phyloP scores from a whole-genome alignment of 768 basidiomycete genomes.

The Leccinellum luteum region DNA sequence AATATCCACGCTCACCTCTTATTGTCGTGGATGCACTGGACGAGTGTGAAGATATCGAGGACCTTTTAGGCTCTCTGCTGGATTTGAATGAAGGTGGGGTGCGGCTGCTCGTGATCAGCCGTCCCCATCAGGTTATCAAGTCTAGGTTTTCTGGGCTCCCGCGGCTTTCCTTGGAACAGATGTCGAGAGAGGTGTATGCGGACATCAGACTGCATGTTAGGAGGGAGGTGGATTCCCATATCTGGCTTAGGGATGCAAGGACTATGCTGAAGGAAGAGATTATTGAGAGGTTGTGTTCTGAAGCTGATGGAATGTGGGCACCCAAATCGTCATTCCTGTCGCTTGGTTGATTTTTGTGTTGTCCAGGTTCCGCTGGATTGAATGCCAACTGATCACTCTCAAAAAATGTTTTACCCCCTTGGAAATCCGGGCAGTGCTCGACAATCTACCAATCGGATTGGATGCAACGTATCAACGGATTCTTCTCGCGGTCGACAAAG shows the following conservation, averaged over 20 bases:
- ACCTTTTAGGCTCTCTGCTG: neutral
- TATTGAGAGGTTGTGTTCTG: neutral
- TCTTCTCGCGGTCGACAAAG: neutral
- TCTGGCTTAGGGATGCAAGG: neutral
- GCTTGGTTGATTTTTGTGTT: neutral
- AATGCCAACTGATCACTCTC: neutral
- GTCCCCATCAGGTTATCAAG: constrained; percentile 5
- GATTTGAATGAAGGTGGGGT: neutral
- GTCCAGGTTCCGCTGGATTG: neutral
- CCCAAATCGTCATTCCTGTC: neutral
- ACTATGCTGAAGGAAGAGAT: constrained; percentile 8
- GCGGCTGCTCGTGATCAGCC: constrained; percentile 9
- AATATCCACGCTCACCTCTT: neutral
- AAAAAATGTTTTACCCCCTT: neutral
- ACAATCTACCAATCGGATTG: neutral
- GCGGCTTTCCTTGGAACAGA: constrained; percentile 1
- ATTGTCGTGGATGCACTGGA: constrained; percentile 16
- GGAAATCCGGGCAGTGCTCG: neutral
- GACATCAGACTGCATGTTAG: constrained; percentile 8
- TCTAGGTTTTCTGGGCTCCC: neutral
- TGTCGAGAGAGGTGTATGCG: neutral
- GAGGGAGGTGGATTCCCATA: constrained; percentile 6
- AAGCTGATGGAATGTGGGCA: constrained; percentile 13
- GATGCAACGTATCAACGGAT: neutral
- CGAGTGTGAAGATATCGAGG: constrained; percentile 13